These are phyloP conservation scores for Pyricularia grisea DNA, from an alignment of 2,329 filamentous ascomycete species.

Conservation along the genomic window DNA sequence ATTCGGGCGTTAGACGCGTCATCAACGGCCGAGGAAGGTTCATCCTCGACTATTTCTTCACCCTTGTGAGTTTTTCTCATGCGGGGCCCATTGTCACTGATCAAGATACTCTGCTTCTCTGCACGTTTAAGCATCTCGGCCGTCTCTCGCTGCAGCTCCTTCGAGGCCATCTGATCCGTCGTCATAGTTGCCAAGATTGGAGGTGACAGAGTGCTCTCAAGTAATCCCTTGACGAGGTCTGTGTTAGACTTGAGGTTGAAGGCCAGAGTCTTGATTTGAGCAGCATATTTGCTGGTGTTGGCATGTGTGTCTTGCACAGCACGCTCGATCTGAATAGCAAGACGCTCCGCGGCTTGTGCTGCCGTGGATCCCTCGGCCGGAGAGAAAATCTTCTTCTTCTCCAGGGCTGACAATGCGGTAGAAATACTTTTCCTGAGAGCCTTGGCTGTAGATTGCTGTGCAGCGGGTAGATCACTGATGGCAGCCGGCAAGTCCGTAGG, in stretches of 20 bases:
- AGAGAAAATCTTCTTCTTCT: constrained; percentile 54
- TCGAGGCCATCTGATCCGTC: constrained; percentile 81
- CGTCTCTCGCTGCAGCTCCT: constrained; percentile 72
- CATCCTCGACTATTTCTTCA: constrained; percentile 78
- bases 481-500: constrained; percentile 41
- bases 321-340: constrained; percentile 75
- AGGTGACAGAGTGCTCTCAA: constrained; percentile 64
- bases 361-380: constrained; percentile 55
- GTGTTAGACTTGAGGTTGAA: constrained; percentile 88
- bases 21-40: constrained; percentile 22
- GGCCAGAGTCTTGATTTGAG: constrained; percentile 64
- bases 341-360: constrained; percentile 55
- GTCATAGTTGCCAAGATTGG: constrained; percentile 80
- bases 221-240: constrained; percentile 64
- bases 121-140: constrained; percentile 68
- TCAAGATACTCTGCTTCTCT: constrained; percentile 77
- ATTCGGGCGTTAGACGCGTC: neutral
- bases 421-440: constrained; percentile 61
- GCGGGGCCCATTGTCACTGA: constrained; percentile 67
- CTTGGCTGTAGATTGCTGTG: constrained; percentile 60
- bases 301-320: constrained; percentile 49
- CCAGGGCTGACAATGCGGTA: constrained; percentile 54
- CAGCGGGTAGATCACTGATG: constrained; percentile 47
- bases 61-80: constrained; percentile 91
- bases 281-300: constrained; percentile 39